phyloP scores from a whole-genome alignment of 352 stramenopile species.

The Pythium scleroteichum region DNA sequence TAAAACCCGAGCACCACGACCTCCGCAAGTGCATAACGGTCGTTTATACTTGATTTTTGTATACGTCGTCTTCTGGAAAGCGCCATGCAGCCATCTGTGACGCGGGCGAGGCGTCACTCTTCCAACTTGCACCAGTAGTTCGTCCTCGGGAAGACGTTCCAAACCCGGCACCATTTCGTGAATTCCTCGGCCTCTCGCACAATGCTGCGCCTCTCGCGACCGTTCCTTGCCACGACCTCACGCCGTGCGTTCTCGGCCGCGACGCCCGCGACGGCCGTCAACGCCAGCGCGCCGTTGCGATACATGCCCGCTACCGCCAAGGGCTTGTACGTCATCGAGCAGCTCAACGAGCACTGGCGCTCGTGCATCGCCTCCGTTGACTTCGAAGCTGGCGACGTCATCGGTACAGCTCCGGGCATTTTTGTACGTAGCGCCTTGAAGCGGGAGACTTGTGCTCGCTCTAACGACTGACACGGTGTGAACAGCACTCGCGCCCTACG shows the following conservation, averaged over 20 bases:
- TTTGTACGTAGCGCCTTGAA: constrained; percentile 60
- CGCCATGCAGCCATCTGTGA: constrained; percentile 27
- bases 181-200: constrained; percentile 26
- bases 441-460: no score
- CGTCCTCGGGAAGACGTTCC: neutral
- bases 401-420: constrained; percentile 66
- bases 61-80: constrained; percentile 16
- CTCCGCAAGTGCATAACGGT: constrained; percentile 21
- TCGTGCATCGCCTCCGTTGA: constrained; percentile 69
- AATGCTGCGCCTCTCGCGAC: constrained; percentile 24
- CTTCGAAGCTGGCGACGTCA: constrained; percentile 62
- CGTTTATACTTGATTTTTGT: constrained; percentile 19
- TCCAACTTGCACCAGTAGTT: constrained; percentile 14
- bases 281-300: constrained; percentile 36
- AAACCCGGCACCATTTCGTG: neutral
- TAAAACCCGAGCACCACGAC: neutral
- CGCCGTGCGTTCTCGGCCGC: constrained; percentile 50
- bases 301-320: constrained; percentile 64
- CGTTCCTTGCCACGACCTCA: constrained; percentile 25
- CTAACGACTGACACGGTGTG: no score
- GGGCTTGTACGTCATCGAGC: constrained; percentile 71
- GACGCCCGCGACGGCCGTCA: constrained; percentile 29
- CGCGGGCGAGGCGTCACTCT: constrained; percentile 20
- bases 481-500: constrained; percentile 60
- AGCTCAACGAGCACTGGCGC: constrained; percentile 69